Percentiles rank a stretch among this genome's conserved stretches.
Evolutionary conservation across 2,329 filamentous ascomycete genomes (phyloP).

Genomic region (Alternaria sp.): DNA sequence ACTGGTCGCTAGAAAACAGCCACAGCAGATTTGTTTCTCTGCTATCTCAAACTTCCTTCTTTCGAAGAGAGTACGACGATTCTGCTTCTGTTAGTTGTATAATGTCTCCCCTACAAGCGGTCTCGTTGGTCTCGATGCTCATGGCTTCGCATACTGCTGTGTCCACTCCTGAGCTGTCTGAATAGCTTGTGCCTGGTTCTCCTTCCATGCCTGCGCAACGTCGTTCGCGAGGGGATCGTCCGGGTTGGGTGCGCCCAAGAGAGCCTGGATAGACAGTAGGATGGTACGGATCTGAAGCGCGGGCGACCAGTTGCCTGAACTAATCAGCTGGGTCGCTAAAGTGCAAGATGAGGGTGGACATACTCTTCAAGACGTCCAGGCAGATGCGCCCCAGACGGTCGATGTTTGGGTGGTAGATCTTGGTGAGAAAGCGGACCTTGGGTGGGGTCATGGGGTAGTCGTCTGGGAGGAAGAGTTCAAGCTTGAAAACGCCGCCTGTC

Average conservation of each 20-base stretch:
- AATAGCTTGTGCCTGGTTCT: constrained; percentile 91
- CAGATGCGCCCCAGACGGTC: constrained; percentile 98
- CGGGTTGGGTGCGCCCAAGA: constrained; percentile 94
- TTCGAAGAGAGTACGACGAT: neutral
- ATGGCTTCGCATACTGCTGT: constrained; percentile 71
- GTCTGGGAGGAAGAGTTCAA: constrained; percentile 96
- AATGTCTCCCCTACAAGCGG: neutral
- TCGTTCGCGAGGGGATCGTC: constrained; percentile 98
- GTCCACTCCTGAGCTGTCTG: constrained; percentile 95
- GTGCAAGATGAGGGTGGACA: constrained; percentile 5
- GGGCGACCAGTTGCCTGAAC: constrained; percentile 94
- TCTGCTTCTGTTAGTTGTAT: neutral
- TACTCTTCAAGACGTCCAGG: constrained; percentile 96
- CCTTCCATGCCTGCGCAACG: constrained; percentile 97
- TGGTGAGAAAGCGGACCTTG: constrained; percentile 97
- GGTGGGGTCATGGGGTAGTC: constrained; percentile 99
- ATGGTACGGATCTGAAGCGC: constrained; percentile 98
- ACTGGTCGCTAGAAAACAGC: neutral
- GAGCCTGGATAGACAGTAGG: constrained; percentile 95
- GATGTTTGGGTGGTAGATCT: constrained; percentile 99
- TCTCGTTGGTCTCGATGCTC: constrained; percentile 9
- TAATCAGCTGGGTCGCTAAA: constrained; percentile 5
- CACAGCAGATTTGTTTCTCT: neutral
- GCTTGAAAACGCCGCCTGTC: constrained; percentile 85
- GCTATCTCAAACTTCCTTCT: constrained; percentile 2